Conservation (phyloP, 257 asterid species). For the Lycium ferocissimum region DNA sequence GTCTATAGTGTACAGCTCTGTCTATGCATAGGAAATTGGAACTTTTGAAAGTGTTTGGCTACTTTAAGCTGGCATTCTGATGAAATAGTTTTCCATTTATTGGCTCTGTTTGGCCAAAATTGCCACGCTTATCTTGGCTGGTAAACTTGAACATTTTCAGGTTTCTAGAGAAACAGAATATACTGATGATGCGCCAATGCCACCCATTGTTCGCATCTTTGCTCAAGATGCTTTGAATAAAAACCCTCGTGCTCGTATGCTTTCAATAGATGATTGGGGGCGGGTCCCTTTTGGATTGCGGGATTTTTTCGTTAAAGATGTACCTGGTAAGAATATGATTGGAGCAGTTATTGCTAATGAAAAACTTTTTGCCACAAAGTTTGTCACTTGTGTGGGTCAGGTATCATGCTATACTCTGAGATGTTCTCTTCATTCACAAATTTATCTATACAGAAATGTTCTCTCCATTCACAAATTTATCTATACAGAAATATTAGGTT, state of each 20-base stretch:
- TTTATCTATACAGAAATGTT: neutral
- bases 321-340: slow-evolving; percentile 66
- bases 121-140: slow-evolving; percentile 33
- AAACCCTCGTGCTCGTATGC: slow-evolving; percentile 92
- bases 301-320: slow-evolving; percentile 83
- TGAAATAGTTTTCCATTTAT: slow-evolving; percentile 2
- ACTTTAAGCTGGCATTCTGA: slow-evolving; percentile 8
- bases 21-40: neutral
- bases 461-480: neutral
- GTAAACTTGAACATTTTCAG: slow-evolving; percentile 48
- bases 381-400: slow-evolving; percentile 96
- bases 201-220: too few species aligned
- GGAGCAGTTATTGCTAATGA: slow-evolving; percentile 83
- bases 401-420: slow-evolving; percentile 44
- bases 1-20: neutral
- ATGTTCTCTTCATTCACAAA: neutral
- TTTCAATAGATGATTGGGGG: slow-evolving; percentile 66
- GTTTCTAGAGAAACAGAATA: slow-evolving; percentile 99
- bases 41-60: neutral
- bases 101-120: slow-evolving; percentile 14
- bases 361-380: slow-evolving; percentile 78
- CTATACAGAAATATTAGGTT: neutral
- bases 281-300: slow-evolving; percentile 73
- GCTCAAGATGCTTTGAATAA: too few species aligned
- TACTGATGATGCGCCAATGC: slow-evolving; percentile 92